A percentile compares a stretch with the other conserved stretches of the same genome.
Evolutionary conservation across 805 yeast species (phyloP).

Genomic region (Sugiyamaella smithiae): DNA sequence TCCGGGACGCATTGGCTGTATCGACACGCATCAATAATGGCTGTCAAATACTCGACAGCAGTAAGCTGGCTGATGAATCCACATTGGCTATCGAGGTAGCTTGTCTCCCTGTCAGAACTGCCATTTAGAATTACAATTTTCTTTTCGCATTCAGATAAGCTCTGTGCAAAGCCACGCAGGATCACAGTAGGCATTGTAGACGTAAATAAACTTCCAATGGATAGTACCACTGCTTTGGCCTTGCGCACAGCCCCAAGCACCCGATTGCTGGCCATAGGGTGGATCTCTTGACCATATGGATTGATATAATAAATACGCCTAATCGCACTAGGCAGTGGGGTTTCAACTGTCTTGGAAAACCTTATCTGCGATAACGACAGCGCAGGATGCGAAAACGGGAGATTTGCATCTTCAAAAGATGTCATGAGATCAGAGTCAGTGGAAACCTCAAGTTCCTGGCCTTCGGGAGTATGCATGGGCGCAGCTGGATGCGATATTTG

Average conservation of each 20-base stretch:
- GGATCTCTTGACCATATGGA: conserved; percentile 82
- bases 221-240: conserved; percentile 56
- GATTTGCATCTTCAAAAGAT: conserved; percentile 54
- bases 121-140: conserved; percentile 73
- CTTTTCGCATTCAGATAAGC: conserved; percentile 41
- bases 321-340: conserved; percentile 72
- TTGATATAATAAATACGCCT: conserved; percentile 73
- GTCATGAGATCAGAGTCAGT: conserved; percentile 24
- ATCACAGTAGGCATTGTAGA: conserved; percentile 78
- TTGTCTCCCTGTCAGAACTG: conserved; percentile 73
- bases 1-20: conserved; percentile 43
- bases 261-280: conserved; percentile 66
- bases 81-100: conserved; percentile 43
- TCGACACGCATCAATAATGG: conserved; percentile 53
- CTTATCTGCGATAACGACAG: conserved; percentile 69
- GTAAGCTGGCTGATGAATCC: conserved; percentile 36
- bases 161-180: conserved; percentile 67
- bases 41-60: conserved; percentile 47
- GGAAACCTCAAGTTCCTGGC: conserved; percentile 29
- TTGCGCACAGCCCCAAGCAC: conserved; percentile 50
- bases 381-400: conserved; percentile 77
- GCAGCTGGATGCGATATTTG: conserved; percentile 82
- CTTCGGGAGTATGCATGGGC: conserved; percentile 29
- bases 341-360: conserved; percentile 47
- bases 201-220: conserved; percentile 88